Conservation (phyloP, 129 eudicot genomes). For the Heracleum sosnowskyi region DNA sequence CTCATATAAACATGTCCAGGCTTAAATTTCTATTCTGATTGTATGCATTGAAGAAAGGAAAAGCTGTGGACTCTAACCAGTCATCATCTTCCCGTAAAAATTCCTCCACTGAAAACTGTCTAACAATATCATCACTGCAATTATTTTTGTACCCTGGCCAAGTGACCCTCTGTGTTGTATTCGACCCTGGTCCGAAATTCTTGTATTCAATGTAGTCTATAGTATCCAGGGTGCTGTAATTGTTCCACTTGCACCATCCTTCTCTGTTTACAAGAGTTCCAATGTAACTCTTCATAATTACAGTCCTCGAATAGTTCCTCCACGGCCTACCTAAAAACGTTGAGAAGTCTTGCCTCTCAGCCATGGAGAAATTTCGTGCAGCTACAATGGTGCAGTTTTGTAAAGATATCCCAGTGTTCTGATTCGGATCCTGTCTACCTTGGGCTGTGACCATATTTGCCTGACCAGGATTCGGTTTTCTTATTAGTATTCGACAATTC, state of each 20-base stretch:
- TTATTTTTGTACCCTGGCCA: constrained; percentile 65
- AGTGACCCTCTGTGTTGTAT: constrained; percentile 43
- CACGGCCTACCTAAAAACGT: constrained; percentile 88
- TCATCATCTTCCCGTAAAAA: constrained; percentile 64
- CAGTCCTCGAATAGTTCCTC: constrained; percentile 63
- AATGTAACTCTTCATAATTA: constrained; percentile 51
- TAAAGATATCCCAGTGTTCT: constrained; percentile 58
- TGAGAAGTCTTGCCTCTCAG: constrained; percentile 31
- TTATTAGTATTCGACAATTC: constrained; percentile 54
- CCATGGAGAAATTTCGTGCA: constrained; percentile 36
- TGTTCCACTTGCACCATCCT: constrained; percentile 75
- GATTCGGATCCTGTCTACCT: constrained; percentile 60
- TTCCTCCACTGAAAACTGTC: constrained; percentile 37
- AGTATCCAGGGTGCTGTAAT: constrained; percentile 42
- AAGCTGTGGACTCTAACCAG: constrained; percentile 55
- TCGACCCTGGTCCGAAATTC: constrained; percentile 83
- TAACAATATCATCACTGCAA: constrained; percentile 37
- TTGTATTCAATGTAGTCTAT: constrained; percentile 63
- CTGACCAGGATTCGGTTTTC: constrained; percentile 60
- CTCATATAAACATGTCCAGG: not conserved
- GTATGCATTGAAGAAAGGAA: constrained; percentile 46
- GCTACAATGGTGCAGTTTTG: constrained; percentile 64
- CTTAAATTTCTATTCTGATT: constrained; percentile 6
- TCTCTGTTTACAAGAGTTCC: constrained; percentile 54
- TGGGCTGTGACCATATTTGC: constrained; percentile 73